Conservation (phyloP, 2,329 filamentous ascomycete species). For the Raffaelea ambrosiae region DNA sequence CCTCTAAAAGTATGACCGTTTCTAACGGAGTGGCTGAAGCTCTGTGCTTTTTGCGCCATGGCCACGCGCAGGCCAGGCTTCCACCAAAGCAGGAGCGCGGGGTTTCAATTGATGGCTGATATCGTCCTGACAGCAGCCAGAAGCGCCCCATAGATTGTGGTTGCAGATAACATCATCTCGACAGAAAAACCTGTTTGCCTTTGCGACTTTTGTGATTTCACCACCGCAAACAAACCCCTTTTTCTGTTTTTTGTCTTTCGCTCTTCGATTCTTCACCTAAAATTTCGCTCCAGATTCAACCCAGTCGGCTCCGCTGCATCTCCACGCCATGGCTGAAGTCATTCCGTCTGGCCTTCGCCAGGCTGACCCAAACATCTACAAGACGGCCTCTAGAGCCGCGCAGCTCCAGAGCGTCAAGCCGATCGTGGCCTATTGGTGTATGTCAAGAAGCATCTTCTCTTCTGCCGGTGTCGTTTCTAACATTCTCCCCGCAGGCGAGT, state of each 20-base stretch:
- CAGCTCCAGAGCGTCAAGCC: conserved; percentile 82
- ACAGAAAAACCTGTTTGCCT: too few relatives aligned
- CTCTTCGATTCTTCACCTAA: too few relatives aligned
- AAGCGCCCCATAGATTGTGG: too few relatives aligned
- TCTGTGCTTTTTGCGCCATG: too few relatives aligned
- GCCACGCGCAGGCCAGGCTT: too few relatives aligned
- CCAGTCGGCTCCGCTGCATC: too few relatives aligned
- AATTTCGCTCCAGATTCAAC: too few relatives aligned
- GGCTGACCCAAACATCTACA: conserved; percentile 61
- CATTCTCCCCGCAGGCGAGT: conserved; percentile 55
- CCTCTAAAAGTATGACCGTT: too few relatives aligned
- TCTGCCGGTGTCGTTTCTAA: background rate
- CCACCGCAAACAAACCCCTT: too few relatives aligned
- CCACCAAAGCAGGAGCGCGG: background rate
- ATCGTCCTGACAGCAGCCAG: background rate
- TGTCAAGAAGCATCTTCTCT: conserved; percentile 20
- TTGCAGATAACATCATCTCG: too few relatives aligned
- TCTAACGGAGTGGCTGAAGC: background rate
- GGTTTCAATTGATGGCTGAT: background rate
- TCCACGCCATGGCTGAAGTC: conserved; percentile 54
- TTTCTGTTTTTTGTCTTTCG: too few relatives aligned
- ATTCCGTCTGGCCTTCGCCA: conserved; percentile 67
- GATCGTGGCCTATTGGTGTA: conserved; percentile 92
- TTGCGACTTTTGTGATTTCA: too few relatives aligned
- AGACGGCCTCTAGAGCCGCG: conserved; percentile 73